Percentiles rank a stretch among this genome's conserved stretches.
These are phyloP conservation scores for Coemansia asiatica DNA, from an alignment of 192 early-diverging fungal genomes.

Conservation along the genomic window DNA sequence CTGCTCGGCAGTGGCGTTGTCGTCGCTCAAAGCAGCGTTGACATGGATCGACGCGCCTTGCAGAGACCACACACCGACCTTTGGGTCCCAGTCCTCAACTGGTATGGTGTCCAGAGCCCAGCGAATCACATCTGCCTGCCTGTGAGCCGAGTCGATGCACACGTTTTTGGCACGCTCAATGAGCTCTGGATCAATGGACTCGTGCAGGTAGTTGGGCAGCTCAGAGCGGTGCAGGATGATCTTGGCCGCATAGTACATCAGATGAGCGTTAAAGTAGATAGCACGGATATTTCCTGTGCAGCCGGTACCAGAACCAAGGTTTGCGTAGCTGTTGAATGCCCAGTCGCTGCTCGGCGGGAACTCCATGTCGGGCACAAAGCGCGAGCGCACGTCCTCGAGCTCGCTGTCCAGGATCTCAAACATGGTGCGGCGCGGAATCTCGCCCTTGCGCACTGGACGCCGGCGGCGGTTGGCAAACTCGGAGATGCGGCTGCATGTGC, in stretches of 20 bases:
- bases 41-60: slow-evolving; percentile 54
- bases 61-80: slow-evolving; percentile 52
- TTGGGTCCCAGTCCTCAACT: slow-evolving; percentile 53
- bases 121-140: slow-evolving; percentile 47
- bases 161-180: slow-evolving; percentile 45
- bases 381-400: slow-evolving; percentile 36
- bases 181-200: slow-evolving; percentile 21
- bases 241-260: slow-evolving; percentile 52
- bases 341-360: slow-evolving; percentile 43
- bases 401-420: slow-evolving; percentile 50
- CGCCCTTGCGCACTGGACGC: slow-evolving; percentile 37
- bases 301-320: slow-evolving; percentile 12
- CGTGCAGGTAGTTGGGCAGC: slow-evolving; percentile 50
- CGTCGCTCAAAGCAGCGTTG: slow-evolving; percentile 39
- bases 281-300: slow-evolving; percentile 26
- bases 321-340: slow-evolving; percentile 29
- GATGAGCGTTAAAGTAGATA: slow-evolving; percentile 41
- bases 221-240: slow-evolving; percentile 56
- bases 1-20: slow-evolving; percentile 39
- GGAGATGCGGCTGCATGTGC: slow-evolving; percentile 41
- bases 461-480: slow-evolving; percentile 53
- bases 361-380: slow-evolving; percentile 41
- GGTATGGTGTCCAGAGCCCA: slow-evolving; percentile 50
- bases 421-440: slow-evolving; percentile 41
- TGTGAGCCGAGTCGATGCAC: slow-evolving; percentile 51